Evolutionary conservation across 2,329 filamentous ascomycete species (phyloP), one percentile per base, ranked within the genome.

Genomic region (Aspergillus texensis): DNA sequence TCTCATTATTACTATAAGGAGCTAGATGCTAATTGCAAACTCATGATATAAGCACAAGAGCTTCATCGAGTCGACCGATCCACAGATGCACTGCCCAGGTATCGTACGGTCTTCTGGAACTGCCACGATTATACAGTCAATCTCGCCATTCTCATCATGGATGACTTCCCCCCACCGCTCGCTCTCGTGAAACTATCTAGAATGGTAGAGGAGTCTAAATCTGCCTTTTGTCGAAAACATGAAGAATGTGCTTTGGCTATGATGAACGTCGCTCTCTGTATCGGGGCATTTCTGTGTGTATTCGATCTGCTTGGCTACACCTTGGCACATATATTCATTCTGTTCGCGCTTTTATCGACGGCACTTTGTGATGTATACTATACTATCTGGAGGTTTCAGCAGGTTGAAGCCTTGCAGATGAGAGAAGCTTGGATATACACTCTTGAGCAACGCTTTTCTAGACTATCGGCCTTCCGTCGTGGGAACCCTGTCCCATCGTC

Each of bases 51-150:
- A 55, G 52, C 52, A 11, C 52, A 55, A 36, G 52, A 41, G 14
- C 52, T 55, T 36, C 52, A 26, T 39, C 32, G 21, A 55, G 52
- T 55, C 8, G 52, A 55, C 34, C 32, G n/a, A 55, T 4, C 32
- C 2, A 21, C 52, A 24, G 32, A 39, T 10, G 30, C 16, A 39
- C 24, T 55, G 10, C 52, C 52, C 14, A 39, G 52, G 10, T 55
- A 55, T 39, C 32, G 32, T 36, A 26, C 34, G 4, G 21, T 55
- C 11, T 55, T 39, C 34, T 55, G 52, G 52, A 55, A 55, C 32
- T 55, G 52, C 14, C 52, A 55, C n/a, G 52, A 55, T 26, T 55
- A 39, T 55, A 21, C 52, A 10, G 30, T 55, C 4, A n/a, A 55
- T 19, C 32, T 55, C 9, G 52, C 52, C 21, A 9, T 39, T 14